Evolutionary conservation across 2,329 filamentous ascomycete species (phyloP).

Genomic region (Cercospora nicotianae): DNA sequence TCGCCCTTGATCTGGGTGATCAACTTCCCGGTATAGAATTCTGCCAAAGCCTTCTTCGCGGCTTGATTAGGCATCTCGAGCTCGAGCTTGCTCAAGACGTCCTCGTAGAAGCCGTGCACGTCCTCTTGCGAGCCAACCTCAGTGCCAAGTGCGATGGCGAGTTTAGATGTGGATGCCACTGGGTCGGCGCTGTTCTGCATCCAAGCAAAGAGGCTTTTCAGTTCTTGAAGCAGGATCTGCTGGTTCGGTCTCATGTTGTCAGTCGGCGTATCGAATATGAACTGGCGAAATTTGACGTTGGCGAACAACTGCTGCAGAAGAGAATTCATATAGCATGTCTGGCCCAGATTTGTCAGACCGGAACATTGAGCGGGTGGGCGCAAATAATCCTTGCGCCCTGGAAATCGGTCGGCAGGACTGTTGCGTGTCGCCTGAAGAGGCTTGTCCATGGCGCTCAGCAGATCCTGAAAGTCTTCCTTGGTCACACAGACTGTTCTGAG

Average conservation of each 20-base stretch:
- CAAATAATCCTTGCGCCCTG: constrained; percentile 47
- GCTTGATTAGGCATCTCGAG: constrained; percentile 67
- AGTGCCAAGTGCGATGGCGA: constrained; percentile 76
- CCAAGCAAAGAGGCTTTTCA: constrained; percentile 76
- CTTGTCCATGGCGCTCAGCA: constrained; percentile 18
- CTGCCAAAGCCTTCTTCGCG: constrained; percentile 72
- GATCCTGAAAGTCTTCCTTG: constrained; percentile 20
- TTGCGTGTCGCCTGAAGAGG: constrained; percentile 14
- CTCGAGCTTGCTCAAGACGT: constrained; percentile 90
- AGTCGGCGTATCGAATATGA: constrained; percentile 62
- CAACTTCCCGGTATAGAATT: constrained; percentile 86
- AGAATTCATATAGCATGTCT: constrained; percentile 97
- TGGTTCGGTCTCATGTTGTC: constrained; percentile 54
- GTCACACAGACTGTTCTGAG: constrained; percentile 28
- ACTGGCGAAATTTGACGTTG: constrained; percentile 83
- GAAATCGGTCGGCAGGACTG: constrained; percentile 21
- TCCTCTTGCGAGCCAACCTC: constrained; percentile 94
- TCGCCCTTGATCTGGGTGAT: constrained; percentile 95
- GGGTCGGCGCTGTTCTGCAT: constrained; percentile 82
- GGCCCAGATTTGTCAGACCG: constrained; percentile 86
- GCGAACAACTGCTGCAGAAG: constrained; percentile 93
- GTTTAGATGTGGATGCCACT: constrained; percentile 68
- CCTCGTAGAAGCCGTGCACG: constrained; percentile 95
- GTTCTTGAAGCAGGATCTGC: constrained; percentile 71
- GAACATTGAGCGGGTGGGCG: constrained; percentile 25